These are phyloP conservation scores for Backusella morwellensis DNA, from an alignment of 192 early-diverging fungal species.

Conservation along the genomic window DNA sequence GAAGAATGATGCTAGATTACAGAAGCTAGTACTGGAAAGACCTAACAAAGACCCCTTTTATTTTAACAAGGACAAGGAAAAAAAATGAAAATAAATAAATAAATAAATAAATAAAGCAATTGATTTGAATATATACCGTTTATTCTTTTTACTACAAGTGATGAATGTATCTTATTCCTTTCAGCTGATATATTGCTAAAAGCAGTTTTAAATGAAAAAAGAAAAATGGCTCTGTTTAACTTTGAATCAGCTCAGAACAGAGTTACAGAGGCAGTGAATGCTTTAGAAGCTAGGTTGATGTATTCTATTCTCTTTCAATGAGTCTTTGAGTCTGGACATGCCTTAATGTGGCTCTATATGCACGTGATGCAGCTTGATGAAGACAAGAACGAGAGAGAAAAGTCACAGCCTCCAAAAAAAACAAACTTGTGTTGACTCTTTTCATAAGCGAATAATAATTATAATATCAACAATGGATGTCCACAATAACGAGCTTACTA, in stretches of 20 bases:
- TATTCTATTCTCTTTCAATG: no score
- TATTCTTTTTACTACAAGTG: background rate
- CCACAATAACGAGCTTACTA: slow-evolving; percentile 55
- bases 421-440: background rate
- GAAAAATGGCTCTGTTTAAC: no score
- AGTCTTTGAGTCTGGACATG: no score
- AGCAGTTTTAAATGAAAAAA: no score
- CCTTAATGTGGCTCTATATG: background rate
- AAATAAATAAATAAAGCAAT: background rate
- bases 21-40: slow-evolving; percentile 2
- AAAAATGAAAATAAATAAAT: background rate
- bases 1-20: slow-evolving; percentile 32
- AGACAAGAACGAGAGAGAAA: background rate
- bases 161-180: no score
- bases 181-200: no score
- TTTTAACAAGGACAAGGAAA: background rate
- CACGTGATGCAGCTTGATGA: background rate
- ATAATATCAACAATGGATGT: background rate
- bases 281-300: no score
- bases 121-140: background rate
- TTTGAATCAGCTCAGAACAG: no score
- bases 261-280: no score
- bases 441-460: background rate
- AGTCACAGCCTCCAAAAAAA: background rate
- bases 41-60: background rate